These are phyloP conservation scores for Adansonia madagascariensis DNA, from an alignment of 441 rosid genomes.

Conservation along the genomic window DNA sequence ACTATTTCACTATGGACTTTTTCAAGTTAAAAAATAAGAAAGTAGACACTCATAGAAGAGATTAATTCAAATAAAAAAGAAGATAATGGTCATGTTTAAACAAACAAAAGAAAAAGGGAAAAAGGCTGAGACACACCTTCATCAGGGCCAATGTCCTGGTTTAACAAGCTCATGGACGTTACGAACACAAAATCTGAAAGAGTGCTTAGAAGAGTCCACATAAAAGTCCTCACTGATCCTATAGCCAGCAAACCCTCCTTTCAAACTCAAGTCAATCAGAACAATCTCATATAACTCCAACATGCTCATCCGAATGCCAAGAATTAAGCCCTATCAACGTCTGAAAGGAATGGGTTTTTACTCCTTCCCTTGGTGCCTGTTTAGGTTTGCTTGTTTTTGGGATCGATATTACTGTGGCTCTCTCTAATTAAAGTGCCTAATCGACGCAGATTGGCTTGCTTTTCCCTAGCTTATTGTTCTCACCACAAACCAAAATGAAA, in stretches of 20 bases:
- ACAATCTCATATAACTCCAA: slow-evolving; percentile 80
- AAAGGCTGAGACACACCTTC: slow-evolving; percentile 56
- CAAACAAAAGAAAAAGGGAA: too few relatives aligned
- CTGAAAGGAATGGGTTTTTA: slow-evolving; percentile 56
- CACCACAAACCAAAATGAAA: slow-evolving; percentile 38
- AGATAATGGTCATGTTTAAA: too few relatives aligned
- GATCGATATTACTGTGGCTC: slow-evolving; percentile 35
- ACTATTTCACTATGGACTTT: too few relatives aligned
- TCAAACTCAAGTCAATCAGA: slow-evolving; percentile 51
- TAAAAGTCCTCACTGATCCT: slow-evolving; percentile 45
- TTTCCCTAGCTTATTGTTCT: slow-evolving; percentile 76
- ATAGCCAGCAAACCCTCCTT: slow-evolving; percentile 47
- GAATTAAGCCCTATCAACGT: slow-evolving; percentile 39
- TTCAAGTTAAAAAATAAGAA: too few relatives aligned
- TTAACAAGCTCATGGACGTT: slow-evolving; percentile 55
- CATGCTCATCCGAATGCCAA: slow-evolving; percentile 60
- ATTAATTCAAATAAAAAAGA: too few relatives aligned
- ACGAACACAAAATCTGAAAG: slow-evolving; percentile 64
- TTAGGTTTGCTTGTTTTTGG: slow-evolving; percentile 34
- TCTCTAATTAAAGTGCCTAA: slow-evolving; percentile 55
- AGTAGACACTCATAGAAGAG: too few relatives aligned
- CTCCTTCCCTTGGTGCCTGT: slow-evolving; percentile 31
- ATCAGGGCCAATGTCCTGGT: slow-evolving; percentile 87
- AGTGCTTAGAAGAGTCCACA: slow-evolving; percentile 43
- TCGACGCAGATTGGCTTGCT: slow-evolving; percentile 77